Base-by-base conservation (phyloP, 2,329 filamentous ascomycete genomes). In the Xylogone sp. region DNA sequence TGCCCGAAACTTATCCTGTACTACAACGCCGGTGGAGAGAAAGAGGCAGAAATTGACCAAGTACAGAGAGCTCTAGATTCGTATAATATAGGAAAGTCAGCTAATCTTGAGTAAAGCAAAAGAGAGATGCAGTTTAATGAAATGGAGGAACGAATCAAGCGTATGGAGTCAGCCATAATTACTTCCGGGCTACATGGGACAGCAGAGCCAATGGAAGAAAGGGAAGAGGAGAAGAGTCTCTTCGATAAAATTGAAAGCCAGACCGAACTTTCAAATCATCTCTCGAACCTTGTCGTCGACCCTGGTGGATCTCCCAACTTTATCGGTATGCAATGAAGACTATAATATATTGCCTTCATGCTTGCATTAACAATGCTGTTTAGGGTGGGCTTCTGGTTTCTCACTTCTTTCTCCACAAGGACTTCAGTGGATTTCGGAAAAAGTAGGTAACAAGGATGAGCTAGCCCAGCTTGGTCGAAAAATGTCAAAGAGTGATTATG, bases 341-440 rank as follows among this genome's bases (percentile, higher is more conserved):
- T 21, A n/a, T 20, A 43, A 43, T 19, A 27, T 21, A 49, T 51
- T 42, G 20, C 21, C 34, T 21, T 24, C 8, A 31, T 29, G 24
- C 39, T 46, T n/a, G 19, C 21, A 29, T 44, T 46, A 24, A 53
- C 46, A 45, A 24, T 51, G 10, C 18, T 53, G 8, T 29, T 42
- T 45, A 61, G 59, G 59, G 34, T 54, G 48, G 21, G 50, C 60
- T 13, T 63, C 60, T 46, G 58, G 59, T 3, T 60, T 60, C 50
- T 59, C 58, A 24, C 47, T 63, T 44, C 55, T 63, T 46, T 61
- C 60, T 20, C 58, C 59, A 19, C 53, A 57, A 45, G 59, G 59
- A 31, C 46, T 63, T 31, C 57, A 49, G 19, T 58, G 56, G 48
- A 61, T 63, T 34, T 56, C 57, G 8, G 53, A 56, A 27, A 59